Percentiles rank a stretch among this genome's conserved stretches.
These are phyloP conservation scores for Lentinus tigrinus DNA, from an alignment of 768 basidiomycete genomes.

Conservation along the genomic window DNA sequence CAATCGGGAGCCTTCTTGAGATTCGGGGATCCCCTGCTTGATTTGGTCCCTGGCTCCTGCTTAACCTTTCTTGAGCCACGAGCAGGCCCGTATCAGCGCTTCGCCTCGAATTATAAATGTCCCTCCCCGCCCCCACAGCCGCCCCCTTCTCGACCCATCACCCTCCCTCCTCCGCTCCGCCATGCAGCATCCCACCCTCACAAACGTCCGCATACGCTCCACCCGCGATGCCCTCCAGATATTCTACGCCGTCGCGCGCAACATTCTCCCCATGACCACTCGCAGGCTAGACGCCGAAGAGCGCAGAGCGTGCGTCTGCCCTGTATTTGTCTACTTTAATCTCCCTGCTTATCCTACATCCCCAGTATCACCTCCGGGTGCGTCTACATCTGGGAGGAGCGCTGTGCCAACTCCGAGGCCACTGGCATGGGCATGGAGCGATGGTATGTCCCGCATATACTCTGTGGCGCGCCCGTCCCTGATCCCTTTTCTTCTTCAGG, in stretches of 20 bases:
- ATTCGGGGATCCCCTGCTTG: conserved; percentile 32
- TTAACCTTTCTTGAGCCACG: conserved; percentile 13
- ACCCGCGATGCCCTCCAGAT: conserved; percentile 80
- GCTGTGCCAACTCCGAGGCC: conserved; percentile 76
- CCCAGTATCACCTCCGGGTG: conserved; percentile 62
- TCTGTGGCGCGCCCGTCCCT: conserved; percentile 1
- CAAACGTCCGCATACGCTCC: conserved; percentile 74
- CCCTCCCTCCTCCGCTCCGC: conserved; percentile 22
- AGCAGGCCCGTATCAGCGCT: conserved; percentile 1
- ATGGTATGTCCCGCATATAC: conserved; percentile 45
- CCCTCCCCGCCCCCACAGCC: conserved; percentile 11
- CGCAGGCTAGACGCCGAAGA: conserved; percentile 83
- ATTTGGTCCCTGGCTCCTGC: conserved; percentile 10
- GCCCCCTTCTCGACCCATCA: conserved; percentile 22
- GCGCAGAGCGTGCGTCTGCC: conserved; percentile 36
- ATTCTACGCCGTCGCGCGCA: conserved; percentile 73
- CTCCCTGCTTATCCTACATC: background rate
- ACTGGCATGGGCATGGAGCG: conserved; percentile 86
- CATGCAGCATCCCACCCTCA: conserved; percentile 78
- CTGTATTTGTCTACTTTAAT: background rate
- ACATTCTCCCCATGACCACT: conserved; percentile 71
- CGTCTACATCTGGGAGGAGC: conserved; percentile 88
- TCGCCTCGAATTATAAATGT: conserved; percentile 28
- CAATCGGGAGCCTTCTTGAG: conserved; percentile 37
- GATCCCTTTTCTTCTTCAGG: conserved; percentile 26